Conservation (phyloP, 163 green algal genomes). For the Trebouxia gelatinosa region DNA sequence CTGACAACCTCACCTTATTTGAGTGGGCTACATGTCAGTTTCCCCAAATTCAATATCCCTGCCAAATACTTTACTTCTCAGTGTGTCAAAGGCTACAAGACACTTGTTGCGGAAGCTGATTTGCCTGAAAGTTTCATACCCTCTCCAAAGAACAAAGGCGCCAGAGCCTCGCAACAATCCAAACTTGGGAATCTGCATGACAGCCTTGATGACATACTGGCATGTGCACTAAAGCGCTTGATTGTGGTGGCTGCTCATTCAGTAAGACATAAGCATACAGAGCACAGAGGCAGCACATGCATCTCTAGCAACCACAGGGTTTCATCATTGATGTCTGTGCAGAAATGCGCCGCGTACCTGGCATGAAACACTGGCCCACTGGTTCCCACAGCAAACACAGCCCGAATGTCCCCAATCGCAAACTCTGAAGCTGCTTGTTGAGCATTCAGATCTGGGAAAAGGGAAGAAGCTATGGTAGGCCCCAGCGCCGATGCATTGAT, state of each 20-base stretch:
- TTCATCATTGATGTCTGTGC: slow-evolving; percentile 12
- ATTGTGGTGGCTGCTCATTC: slow-evolving; percentile 44
- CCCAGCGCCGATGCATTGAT: slow-evolving; percentile 6
- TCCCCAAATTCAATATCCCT: slow-evolving; percentile 43
- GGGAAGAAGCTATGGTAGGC: not conserved
- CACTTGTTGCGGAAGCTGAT: slow-evolving; percentile 75
- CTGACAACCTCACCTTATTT: not conserved
- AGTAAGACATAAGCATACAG: not conserved
- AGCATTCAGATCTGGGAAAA: not conserved
- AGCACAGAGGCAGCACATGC: not conserved
- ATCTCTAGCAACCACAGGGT: not conserved
- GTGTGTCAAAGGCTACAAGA: slow-evolving; percentile 74
- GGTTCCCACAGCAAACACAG: slow-evolving; percentile 13
- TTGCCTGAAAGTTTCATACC: slow-evolving; percentile 77
- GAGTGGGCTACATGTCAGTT: not conserved
- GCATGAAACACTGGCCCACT: slow-evolving; percentile 5
- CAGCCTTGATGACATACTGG: too few species aligned
- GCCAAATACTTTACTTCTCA: slow-evolving; percentile 67
- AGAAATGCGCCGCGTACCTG: not conserved
- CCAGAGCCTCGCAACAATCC: slow-evolving; percentile 40
- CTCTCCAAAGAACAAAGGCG: slow-evolving; percentile 40
- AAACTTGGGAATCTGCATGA: slow-evolving; percentile 75
- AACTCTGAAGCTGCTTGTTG: not conserved
- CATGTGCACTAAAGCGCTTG: too few species aligned
- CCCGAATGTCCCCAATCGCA: not conserved